Base-by-base conservation (phyloP, 176 grass and related monocot genomes). In the Elymus sibiricus region DNA sequence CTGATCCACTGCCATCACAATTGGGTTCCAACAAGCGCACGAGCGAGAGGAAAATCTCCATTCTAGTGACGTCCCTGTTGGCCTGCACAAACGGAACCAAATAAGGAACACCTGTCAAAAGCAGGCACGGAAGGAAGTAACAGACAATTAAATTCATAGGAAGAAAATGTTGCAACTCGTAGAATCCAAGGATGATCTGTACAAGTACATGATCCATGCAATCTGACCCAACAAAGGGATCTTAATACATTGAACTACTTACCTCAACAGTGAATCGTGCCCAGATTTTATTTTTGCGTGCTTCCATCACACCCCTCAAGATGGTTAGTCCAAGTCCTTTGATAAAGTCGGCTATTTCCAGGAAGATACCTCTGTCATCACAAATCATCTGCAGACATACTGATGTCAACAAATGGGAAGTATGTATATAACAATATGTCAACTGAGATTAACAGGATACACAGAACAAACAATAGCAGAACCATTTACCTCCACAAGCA, bases 281-380 rank as follows among this genome's bases (percentile, higher is more conserved):
- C 94, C 94, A 95, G 21, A 95, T 88, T 89, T 95, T 95, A 87
- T 73, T 89, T 85, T 89, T 95, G 14, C 86, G 91, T 53, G 91
- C 81, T 89, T 95, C 91, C 91, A 95, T 95, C 55, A 95, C 89
- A 13, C 91, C 94, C 82, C 91, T 89, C 71, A 95, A 93, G 77
- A 95, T 95, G 74, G 94, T 95, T 84, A 95, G 83, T 87, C 94
- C 94, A 53, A 95, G 74, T 71, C 94, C 91, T 87, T 86, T 93
- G 32, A 95, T 93, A 60, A 93, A 95, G 62, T 95, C 94, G 44
- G 94, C 94, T 83, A 95, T 95, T 83, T 93, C 94, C 84, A 95
- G 77, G 79, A 95, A 95, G 78, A 91, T 89, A 53, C 94, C 94
- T 61, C 86, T 90, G 81, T 95, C 91, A 84, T 95, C 89, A 66